Conservation (phyloP, 305 asterid species). For the Solanum hybrid region DNA sequence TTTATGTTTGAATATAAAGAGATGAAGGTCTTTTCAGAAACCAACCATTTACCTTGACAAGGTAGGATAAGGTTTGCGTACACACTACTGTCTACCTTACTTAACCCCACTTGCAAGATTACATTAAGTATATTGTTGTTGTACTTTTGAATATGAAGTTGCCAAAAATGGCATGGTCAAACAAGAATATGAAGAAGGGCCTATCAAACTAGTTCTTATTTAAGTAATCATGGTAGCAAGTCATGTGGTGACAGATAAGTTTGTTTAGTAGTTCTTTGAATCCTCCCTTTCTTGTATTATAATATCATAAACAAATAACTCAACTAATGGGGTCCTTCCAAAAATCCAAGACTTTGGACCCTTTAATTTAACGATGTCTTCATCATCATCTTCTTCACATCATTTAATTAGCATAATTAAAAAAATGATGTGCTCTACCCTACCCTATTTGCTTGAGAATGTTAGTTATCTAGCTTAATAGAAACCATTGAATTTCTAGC, state of each 20-base stretch:
- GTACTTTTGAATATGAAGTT: no score
- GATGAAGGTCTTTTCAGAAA: not conserved
- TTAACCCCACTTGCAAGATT: no score
- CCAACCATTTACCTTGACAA: not conserved
- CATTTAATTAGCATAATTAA: not conserved
- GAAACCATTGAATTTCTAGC: not conserved
- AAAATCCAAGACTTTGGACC: not conserved
- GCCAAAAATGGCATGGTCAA: no score
- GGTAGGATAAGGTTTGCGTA: not conserved
- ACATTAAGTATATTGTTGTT: no score
- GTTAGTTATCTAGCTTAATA: not conserved
- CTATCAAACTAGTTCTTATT: no score
- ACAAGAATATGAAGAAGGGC: no score
- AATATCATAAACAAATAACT: not conserved
- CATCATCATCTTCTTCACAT: not conserved
- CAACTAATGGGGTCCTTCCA: not conserved
- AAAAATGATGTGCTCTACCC: not conserved
- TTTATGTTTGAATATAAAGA: not conserved
- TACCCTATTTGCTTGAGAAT: not conserved
- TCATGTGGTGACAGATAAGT: slow-evolving; percentile 5
- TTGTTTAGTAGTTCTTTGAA: not conserved
- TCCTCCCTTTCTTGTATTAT: not conserved
- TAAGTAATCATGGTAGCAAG: not conserved
- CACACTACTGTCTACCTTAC: not conserved
- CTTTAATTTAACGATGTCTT: not conserved